Evolutionary conservation across 140 eudicot species (phyloP).

Genomic region (Oenanthe javanica): DNA sequence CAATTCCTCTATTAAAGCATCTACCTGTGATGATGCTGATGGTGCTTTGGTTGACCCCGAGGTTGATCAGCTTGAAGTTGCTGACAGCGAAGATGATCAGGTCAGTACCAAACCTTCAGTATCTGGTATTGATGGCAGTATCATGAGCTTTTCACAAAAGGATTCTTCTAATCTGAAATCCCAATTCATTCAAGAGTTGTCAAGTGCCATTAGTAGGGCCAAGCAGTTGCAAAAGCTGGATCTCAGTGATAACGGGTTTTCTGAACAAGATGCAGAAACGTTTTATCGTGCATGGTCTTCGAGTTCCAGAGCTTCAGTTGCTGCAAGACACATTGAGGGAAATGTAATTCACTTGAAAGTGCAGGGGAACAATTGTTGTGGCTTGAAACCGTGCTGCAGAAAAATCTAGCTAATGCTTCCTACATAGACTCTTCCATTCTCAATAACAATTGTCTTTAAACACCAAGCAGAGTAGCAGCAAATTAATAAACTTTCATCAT

Average conservation of each 20-base stretch:
- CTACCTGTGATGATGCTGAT: slow-evolving; percentile 12
- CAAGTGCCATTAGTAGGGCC: slow-evolving; percentile 44
- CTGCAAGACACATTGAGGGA: slow-evolving; percentile 41
- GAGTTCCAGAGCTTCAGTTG: slow-evolving; percentile 26
- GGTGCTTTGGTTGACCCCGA: slow-evolving; percentile 9
- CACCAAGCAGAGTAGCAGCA: neutral
- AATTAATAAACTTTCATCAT: neutral
- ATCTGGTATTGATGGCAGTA: slow-evolving; percentile 17
- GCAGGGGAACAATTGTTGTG: slow-evolving; percentile 50
- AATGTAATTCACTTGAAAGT: slow-evolving; percentile 48
- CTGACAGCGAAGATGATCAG: slow-evolving; percentile 68
- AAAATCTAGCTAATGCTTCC: slow-evolving; percentile 24
- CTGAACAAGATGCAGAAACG: slow-evolving; percentile 34
- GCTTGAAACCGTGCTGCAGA: slow-evolving; percentile 62
- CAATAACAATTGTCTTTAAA: neutral
- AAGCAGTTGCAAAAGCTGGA: slow-evolving; percentile 48
- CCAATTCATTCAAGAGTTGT: slow-evolving; percentile 30
- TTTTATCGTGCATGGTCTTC: slow-evolving; percentile 56
- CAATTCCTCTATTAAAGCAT: slow-evolving; percentile 17
- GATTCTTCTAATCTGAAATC: slow-evolving; percentile 7
- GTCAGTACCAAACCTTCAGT: slow-evolving; percentile 16
- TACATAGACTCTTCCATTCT: neutral
- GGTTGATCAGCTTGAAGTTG: slow-evolving; percentile 45
- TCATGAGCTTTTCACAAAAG: slow-evolving; percentile 16
- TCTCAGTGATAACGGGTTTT: slow-evolving; percentile 66